These are phyloP conservation scores for Calophaca sinica DNA, from an alignment of 306 rosid species.

Conservation along the genomic window DNA sequence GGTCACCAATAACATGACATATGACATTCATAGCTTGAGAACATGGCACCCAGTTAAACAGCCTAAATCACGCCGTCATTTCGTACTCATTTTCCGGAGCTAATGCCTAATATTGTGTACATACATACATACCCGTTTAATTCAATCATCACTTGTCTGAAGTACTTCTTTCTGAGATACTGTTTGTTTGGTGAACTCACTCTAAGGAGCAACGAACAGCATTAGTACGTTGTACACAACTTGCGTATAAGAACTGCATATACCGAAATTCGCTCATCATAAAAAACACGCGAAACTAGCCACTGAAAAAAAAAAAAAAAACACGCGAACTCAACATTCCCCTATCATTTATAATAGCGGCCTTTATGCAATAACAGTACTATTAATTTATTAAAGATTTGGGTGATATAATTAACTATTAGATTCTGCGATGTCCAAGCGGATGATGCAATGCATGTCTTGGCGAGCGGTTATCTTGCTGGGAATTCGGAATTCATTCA, in stretches of 20 bases:
- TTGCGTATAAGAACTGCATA: background rate
- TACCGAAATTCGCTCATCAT: background rate
- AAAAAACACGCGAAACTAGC: constrained; percentile 3
- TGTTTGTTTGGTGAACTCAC: too few relatives aligned
- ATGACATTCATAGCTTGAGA: too few relatives aligned
- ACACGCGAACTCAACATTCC: constrained; percentile 20
- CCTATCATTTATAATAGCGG: background rate
- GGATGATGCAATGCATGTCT: background rate
- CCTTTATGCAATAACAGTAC: background rate
- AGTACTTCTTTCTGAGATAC: too few relatives aligned
- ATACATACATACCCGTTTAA: too few relatives aligned
- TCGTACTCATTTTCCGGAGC: constrained; percentile 32
- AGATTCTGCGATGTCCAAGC: background rate
- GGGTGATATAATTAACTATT: background rate
- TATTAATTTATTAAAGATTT: background rate
- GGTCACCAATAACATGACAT: too few relatives aligned
- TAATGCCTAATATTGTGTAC: background rate
- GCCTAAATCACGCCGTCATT: background rate
- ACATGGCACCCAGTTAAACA: too few relatives aligned
- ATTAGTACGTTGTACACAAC: too few relatives aligned
- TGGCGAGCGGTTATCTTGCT: background rate
- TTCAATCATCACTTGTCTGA: too few relatives aligned
- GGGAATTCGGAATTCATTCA: background rate
- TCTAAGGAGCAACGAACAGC: too few relatives aligned
- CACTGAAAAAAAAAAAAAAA: too few relatives aligned